A percentile compares a stretch with the other conserved stretches of the same genome.
phyloP scores from a whole-genome alignment of 768 basidiomycete genomes.

The Tephrocybe rancida region DNA sequence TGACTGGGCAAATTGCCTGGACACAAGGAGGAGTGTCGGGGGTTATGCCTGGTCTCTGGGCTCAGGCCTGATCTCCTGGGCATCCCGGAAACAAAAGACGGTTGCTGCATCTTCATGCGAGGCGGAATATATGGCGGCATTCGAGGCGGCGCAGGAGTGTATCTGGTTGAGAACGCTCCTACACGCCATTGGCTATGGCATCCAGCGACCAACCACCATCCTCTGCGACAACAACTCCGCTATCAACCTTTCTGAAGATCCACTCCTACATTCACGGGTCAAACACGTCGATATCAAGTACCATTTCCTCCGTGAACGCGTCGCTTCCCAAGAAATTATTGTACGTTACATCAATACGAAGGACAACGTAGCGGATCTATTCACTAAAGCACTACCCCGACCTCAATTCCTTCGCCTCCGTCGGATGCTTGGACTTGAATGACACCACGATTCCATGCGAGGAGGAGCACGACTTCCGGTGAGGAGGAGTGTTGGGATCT shows the following conservation, averaged over 20 bases:
- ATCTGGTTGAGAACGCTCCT: neutral
- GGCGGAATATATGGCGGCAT: constrained; percentile 15
- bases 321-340: neutral
- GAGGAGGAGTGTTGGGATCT: neutral
- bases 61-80: constrained; percentile 18
- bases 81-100: neutral
- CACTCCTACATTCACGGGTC: constrained; percentile 1
- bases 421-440: neutral
- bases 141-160: neutral
- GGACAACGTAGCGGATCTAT: neutral
- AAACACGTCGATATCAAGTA: neutral
- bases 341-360: neutral
- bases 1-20: constrained; percentile 18
- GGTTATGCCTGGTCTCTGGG: constrained; percentile 20
- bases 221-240: constrained; percentile 35
- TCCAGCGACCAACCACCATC: constrained; percentile 10
- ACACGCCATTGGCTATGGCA: constrained; percentile 1
- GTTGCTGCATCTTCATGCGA: constrained; percentile 25
- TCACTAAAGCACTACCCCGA: neutral
- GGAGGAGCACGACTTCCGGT: neutral
- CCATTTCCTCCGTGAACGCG: neutral
- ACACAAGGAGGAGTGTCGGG: constrained; percentile 17
- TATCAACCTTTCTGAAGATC: constrained; percentile 31
- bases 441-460: neutral
- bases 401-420: neutral